Evolutionary conservation across 495 filamentous ascomycete species (phyloP), one percentile per base, ranked within the genome.

Genomic region (Neurospora hispaniola): DNA sequence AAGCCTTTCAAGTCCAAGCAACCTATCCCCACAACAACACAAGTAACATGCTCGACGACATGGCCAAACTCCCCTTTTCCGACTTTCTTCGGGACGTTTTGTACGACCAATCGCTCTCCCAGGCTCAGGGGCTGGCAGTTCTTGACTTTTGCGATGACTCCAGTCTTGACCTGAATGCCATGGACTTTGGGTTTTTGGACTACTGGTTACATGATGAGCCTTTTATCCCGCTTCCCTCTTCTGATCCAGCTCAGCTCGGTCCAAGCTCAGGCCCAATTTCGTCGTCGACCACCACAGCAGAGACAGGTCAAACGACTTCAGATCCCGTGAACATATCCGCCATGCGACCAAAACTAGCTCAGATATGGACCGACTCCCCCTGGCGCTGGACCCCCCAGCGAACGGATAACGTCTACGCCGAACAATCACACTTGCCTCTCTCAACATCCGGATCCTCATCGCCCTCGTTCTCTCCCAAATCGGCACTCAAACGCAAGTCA

Each of bases 161-260:
- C 43, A 85, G 87, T 72, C 82, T 90, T 18, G 87, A 90, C 42
- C 80, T 90, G 18, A 89, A 87, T 35, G 88, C 89, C 23, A 80
- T 88, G 5, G 90, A 91, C 73, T 87, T 90, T 73, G 83, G 84
- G 0, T 79, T 89, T 16, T 83, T 91, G 1, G 85, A 88, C 54
- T 81, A 85, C 69, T 90, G 88, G 80, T 38, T 35, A 5, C 54
- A 66, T 0, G 54, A 35, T 5, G 27, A 66, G 6, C 23, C 27
- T 7, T 35, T 66, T 4, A 18, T 66, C 35, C 54, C 54, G 5
- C 27, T 35, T 66, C 54, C 18, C 8, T 20, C 27, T 62, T 62
- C 54, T 0, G 20, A 23, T 54, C 46, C 20, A 10, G 46, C n/a
- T 1, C 69, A 70, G 20, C 40, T 44, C 16, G 41, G 1, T 11